Base-by-base conservation (phyloP, 2,329 filamentous ascomycete species). In the Exophiala xenobiotica region DNA sequence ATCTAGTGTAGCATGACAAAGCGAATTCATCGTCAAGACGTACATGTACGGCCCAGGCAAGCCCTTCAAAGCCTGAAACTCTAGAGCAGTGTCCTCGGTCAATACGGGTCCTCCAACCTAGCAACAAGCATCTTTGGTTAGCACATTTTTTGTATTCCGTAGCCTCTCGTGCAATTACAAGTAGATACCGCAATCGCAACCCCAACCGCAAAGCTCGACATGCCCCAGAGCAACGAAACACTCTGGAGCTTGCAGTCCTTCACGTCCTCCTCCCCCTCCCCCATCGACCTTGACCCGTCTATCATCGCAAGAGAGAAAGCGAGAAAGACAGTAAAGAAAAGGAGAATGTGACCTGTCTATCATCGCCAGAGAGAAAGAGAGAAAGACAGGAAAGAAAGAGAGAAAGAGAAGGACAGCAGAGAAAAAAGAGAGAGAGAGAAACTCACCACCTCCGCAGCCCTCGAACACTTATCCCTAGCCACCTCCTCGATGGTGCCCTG, bases 21-120 rank as follows among this genome's bases (percentile, higher is more conserved):
- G n/a, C n/a, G n/a, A n/a, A n/a, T n/a, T n/a, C n/a, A n/a, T n/a
- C n/a, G 16, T 24, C 24, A 14, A 12, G 33, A 73, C 82, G 62
- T 78, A 95, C 92, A 99, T 95, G 69, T 99, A 99, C 33, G 92
- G 90, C 1, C 93, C 93, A 1, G 93, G 93, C 23, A 99, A 78
- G n/a, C 90, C 91, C 53, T 88, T 83, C 55, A 96, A 80, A 16
- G 92, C 91, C 66, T 88, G 86, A 68, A 96, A 99, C 75, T 90
- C 95, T 42, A 99, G 78, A 61, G 90, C 90, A 12, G 93, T 99
- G 70, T 99, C 93, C 72, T 99, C 93, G 8, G 96, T 92, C 31
- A 99, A 78, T 6, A 96, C 93, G 3, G 95, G 91, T 1, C 90
- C 90, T 64, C 86, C 77, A 41, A 93, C 72, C 90, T 95, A 47